These are phyloP conservation scores for Colletotrichum sp. DNA, from an alignment of 2,329 filamentous ascomycete genomes.

Conservation along the genomic window DNA sequence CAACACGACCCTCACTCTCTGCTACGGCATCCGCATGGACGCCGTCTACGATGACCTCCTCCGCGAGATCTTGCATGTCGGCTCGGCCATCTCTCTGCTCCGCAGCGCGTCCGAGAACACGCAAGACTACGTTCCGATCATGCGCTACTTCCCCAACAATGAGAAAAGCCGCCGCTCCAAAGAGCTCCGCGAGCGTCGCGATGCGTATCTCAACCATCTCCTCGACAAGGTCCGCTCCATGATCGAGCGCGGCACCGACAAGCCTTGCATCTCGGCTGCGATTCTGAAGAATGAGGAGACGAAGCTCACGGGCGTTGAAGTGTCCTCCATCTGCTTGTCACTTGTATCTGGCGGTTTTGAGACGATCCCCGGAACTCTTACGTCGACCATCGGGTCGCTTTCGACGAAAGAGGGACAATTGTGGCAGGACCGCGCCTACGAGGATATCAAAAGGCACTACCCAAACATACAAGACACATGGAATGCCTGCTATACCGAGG, in stretches of 20 bases:
- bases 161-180: slow-evolving; percentile 66
- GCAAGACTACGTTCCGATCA: slow-evolving; percentile 82
- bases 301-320: neutral
- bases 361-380: neutral
- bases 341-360: neutral
- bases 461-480: neutral
- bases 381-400: neutral
- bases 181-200: slow-evolving; percentile 70
- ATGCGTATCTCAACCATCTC: slow-evolving; percentile 70
- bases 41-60: slow-evolving; percentile 72
- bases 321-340: neutral
- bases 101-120: slow-evolving; percentile 82
- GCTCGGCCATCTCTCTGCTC: slow-evolving; percentile 77
- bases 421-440: neutral
- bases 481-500: neutral
- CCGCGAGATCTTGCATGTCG: slow-evolving; percentile 76
- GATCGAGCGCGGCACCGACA: neutral
- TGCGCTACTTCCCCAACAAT: slow-evolving; percentile 62
- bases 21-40: slow-evolving; percentile 79
- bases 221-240: slow-evolving; percentile 60
- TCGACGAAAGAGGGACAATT: neutral
- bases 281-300: neutral
- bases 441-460: neutral
- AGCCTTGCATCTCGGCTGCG: neutral
- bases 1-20: slow-evolving; percentile 78